Evolutionary conservation across 306 rosid species (phyloP).

Genomic region (Nissolia schottii): DNA sequence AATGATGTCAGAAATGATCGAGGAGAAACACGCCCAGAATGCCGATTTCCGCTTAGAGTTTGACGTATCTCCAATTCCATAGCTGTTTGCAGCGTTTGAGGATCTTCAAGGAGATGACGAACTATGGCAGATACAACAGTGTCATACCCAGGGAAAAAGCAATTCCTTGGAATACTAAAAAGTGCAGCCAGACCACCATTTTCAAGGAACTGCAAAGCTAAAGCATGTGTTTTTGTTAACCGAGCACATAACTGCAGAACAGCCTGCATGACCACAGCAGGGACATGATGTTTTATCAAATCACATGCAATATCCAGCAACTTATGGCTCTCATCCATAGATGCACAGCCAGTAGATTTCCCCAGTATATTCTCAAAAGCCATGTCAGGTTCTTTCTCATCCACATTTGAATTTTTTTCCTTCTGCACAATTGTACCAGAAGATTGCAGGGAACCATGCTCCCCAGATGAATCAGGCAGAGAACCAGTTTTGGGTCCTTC

Average conservation of each 20-base stretch:
- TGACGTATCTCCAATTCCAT: conserved; percentile 97
- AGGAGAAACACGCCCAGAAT: conserved; percentile 74
- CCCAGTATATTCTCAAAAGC: conserved; percentile 73
- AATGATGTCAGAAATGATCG: conserved; percentile 77
- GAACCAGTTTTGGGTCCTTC: conserved; percentile 59
- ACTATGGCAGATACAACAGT: conserved; percentile 93
- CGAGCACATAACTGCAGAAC: conserved; percentile 92
- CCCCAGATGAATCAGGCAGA: conserved; percentile 52
- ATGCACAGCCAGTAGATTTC: conserved; percentile 78
- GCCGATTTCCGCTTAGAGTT: conserved; percentile 75
- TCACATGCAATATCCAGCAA: conserved; percentile 77
- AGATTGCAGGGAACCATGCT: conserved; percentile 45
- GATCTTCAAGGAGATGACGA: conserved; percentile 98
- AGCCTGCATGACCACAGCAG: conserved; percentile 97
- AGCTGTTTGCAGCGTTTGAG: conserved; percentile 92
- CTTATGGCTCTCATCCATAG: conserved; percentile 71
- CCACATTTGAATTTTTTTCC: conserved; percentile 35
- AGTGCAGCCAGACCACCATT: conserved; percentile 84
- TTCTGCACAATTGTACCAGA: conserved; percentile 40
- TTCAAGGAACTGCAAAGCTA: conserved; percentile 88
- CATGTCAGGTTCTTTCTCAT: conserved; percentile 44
- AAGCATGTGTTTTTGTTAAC: conserved; percentile 80
- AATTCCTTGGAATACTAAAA: conserved; percentile 74
- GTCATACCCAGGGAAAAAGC: conserved; percentile 97
- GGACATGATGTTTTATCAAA: conserved; percentile 85